Evolutionary conservation across 2,329 filamentous ascomycete species (phyloP).

Genomic region (Ascochyta rabiei): DNA sequence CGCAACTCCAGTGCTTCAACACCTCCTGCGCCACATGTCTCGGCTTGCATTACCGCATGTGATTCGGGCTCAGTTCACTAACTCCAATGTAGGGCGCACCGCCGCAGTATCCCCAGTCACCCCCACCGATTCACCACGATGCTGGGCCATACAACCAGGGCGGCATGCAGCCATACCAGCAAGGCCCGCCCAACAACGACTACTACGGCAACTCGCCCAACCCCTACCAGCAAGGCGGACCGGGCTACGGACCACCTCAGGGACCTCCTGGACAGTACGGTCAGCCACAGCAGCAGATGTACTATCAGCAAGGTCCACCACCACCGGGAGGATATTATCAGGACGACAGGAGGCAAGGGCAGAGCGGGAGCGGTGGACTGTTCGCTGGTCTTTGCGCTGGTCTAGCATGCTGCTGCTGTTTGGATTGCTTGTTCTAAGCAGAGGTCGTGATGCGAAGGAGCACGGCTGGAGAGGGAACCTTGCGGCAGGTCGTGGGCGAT

Average conservation of each 20-base stretch:
- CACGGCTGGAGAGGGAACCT: neutral
- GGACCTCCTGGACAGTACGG: conserved; percentile 31
- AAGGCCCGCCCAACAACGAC: conserved; percentile 19
- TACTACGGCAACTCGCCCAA: conserved; percentile 28
- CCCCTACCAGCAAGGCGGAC: conserved; percentile 26
- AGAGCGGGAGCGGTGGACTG: conserved; percentile 46
- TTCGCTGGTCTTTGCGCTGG: conserved; percentile 52
- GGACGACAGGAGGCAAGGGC: conserved; percentile 39
- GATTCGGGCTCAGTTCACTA: conserved; percentile 23
- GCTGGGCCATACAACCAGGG: conserved; percentile 31
- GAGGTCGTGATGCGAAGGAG: neutral
- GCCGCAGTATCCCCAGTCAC: conserved; percentile 42
- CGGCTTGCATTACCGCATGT: neutral
- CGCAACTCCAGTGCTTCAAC: neutral
- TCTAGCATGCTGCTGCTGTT: conserved; percentile 59
- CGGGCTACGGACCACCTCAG: conserved; percentile 27
- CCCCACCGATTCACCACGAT: conserved; percentile 42
- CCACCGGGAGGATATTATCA: conserved; percentile 49
- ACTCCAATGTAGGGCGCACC: conserved; percentile 33
- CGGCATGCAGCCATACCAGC: conserved; percentile 20
- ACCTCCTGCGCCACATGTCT: conserved; percentile 12
- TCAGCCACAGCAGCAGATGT: conserved; percentile 45
- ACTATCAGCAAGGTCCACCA: conserved; percentile 42
- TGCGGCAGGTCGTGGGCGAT: neutral
- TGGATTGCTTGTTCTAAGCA: conserved; percentile 57